Conservation (phyloP, 768 basidiomycete species). For the Filobasidium floriforme region DNA sequence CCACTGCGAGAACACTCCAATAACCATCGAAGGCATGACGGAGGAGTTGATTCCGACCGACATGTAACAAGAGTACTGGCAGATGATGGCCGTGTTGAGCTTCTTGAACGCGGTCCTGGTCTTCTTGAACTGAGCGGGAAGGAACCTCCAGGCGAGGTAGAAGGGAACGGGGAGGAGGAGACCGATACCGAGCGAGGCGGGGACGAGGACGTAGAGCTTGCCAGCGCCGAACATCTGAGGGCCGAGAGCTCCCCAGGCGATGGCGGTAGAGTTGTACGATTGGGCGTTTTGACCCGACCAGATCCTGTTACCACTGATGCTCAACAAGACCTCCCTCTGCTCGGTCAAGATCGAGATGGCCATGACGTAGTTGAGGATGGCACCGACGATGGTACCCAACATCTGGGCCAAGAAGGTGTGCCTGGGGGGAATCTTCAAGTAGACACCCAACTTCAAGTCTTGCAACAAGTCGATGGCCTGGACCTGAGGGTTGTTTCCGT, state of each 20-base stretch:
- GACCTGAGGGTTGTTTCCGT: conserved; percentile 47
- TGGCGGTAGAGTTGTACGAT: conserved; percentile 39
- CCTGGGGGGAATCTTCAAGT: conserved; percentile 32
- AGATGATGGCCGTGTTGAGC: conserved; percentile 27
- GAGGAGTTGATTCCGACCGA: conserved; percentile 9
- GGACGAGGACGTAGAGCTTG: conserved; percentile 31
- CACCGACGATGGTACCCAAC: conserved; percentile 28
- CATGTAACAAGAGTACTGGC: conserved; percentile 34
- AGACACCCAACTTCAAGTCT: conserved; percentile 35
- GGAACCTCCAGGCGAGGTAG: conserved; percentile 26
- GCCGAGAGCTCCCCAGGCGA: conserved; percentile 48
- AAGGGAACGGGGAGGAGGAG: conserved; percentile 30
- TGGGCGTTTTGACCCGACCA: conserved; percentile 39
- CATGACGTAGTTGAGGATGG: conserved; percentile 40
- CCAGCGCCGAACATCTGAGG: conserved; percentile 38
- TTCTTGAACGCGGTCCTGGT: conserved; percentile 18
- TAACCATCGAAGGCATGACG: conserved; percentile 27
- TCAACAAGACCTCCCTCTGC: conserved; percentile 27
- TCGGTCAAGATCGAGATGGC: conserved; percentile 45
- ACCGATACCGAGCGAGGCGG: conserved; percentile 30
- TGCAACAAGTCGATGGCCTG: conserved; percentile 31
- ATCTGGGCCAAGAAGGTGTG: conserved; percentile 33
- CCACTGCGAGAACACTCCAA: conserved; percentile 34
- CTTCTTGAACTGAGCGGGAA: conserved; percentile 7
- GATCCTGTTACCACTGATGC: conserved; percentile 30